Evolutionary conservation across 768 basidiomycete species (phyloP), one percentile per base, ranked within the genome.

Genomic region (Kwoniella shandongensis): DNA sequence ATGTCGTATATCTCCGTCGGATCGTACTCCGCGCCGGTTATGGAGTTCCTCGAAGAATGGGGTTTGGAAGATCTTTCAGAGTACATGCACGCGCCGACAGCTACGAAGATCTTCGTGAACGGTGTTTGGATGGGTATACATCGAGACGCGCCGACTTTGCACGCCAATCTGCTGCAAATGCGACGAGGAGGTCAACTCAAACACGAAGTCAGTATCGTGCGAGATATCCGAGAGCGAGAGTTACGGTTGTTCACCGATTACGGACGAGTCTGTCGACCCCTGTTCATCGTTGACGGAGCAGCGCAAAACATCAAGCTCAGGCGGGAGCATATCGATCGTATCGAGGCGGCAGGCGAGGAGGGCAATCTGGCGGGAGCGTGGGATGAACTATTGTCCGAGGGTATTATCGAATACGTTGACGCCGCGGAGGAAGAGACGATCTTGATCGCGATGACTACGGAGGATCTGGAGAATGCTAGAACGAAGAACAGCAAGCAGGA

Each of bases 121-220:
- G 96, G 96, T 73, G 93, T 98, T 12, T 99, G 96, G 96, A 92
- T 96, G 84, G 96, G 96, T 59, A 89, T 98, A 13, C 96, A 98
- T 78, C 88, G 92, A 47, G 91, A 98, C 72, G 88, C 94, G 7
- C 86, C 87, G 38, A 88, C 91, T 65, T 81, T 99, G 54, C 89
- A 97, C 54, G 88, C 87, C 72, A 96, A 93, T 13, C 85, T 99
- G 77, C 89, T 92, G 77, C 88, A 88, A 70, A 81, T 98, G 62
- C 84, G 96, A 59, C 81, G 96, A 69, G 91, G 90, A 74, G 91
- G 93, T 63, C 92, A 96, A 73, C 92, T 99, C 71, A 88, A 88
- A 76, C 85, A 89, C 39, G 96, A 99, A 79, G 91, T 97, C 4
- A 94, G 91, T 20, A 90, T 98, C 38, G 96, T 99, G 17, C 87